Conservation (phyloP, 2,329 filamentous ascomycete genomes). For the Pseudocercospora vitis region DNA sequence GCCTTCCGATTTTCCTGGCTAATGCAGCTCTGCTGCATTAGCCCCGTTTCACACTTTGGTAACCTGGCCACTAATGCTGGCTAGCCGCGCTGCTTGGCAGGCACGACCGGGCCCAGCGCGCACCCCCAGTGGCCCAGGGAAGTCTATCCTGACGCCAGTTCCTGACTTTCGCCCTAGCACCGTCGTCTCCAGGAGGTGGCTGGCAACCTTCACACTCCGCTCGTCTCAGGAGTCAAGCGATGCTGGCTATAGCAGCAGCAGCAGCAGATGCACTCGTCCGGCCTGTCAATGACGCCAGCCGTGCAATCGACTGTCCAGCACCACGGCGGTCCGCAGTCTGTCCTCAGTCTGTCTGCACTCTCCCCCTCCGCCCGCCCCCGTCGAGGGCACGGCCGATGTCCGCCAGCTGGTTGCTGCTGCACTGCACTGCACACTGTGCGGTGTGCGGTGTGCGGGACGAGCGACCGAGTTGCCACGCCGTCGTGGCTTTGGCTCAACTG, state of each 20-base stretch:
- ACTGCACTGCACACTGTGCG: too few relatives aligned
- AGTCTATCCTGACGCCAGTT: not conserved
- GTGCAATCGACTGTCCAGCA: not conserved
- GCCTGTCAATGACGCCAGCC: slow-evolving; percentile 7
- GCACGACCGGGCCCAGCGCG: not conserved
- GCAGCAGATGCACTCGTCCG: not conserved
- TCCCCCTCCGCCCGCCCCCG: slow-evolving; percentile 1
- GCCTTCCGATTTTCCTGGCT: not conserved
- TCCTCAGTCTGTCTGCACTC: not conserved
- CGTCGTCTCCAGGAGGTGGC: not conserved
- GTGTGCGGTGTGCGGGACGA: too few relatives aligned
- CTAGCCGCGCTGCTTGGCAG: not conserved
- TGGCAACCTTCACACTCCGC: not conserved
- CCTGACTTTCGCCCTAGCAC: not conserved
- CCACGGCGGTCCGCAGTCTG: not conserved
- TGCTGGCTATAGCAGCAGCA: not conserved
- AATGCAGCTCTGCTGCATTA: not conserved
- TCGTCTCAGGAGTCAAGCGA: not conserved
- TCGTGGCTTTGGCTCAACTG: slow-evolving; percentile 10
- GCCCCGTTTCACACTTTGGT: slow-evolving; percentile 2
- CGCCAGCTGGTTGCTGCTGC: too few relatives aligned
- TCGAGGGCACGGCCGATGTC: too few relatives aligned
- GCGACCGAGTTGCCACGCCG: slow-evolving; percentile 12
- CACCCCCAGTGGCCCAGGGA: not conserved
- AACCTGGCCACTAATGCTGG: slow-evolving; percentile 1